Evolutionary conservation across 2,329 filamentous ascomycete genomes (phyloP).

Genomic region (Fusarium guadeloupense): DNA sequence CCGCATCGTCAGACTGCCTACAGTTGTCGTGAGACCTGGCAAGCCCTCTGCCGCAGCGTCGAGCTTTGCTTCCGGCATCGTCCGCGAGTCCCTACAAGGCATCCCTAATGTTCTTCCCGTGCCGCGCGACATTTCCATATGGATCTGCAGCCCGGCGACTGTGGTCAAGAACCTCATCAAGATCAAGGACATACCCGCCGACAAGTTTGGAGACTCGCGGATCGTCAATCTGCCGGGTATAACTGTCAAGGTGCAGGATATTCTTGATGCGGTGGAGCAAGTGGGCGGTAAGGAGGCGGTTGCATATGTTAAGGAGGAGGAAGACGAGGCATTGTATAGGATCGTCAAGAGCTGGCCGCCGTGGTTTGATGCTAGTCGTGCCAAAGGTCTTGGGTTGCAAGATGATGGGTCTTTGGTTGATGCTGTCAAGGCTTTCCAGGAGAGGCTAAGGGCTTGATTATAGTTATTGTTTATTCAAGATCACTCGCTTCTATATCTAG

Average conservation of each 20-base stretch:
- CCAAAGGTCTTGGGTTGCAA: conserved; percentile 61
- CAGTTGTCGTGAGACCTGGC: conserved; percentile 68
- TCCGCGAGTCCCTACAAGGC: conserved; percentile 63
- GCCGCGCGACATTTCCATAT: conserved; percentile 56
- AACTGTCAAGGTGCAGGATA: conserved; percentile 62
- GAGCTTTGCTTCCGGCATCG: conserved; percentile 69
- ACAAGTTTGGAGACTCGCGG: conserved; percentile 51
- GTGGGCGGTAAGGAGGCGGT: conserved; percentile 58
- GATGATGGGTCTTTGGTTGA: conserved; percentile 54
- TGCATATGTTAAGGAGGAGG: conserved; percentile 56
- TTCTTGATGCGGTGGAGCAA: conserved; percentile 59
- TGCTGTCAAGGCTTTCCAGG: conserved; percentile 44
- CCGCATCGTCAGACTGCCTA: conserved; percentile 66
- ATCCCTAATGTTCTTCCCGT: conserved; percentile 58
- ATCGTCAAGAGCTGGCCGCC: conserved; percentile 66
- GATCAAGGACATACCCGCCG: conserved; percentile 52
- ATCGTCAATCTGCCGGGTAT: conserved; percentile 63
- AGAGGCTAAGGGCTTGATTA: conserved; percentile 19
- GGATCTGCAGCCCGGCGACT: conserved; percentile 62
- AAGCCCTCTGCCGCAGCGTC: conserved; percentile 68
- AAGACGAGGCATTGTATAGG: conserved; percentile 56
- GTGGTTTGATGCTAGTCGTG: conserved; percentile 60
- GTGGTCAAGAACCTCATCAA: conserved; percentile 60
- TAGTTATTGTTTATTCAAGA: neutral
- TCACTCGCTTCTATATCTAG: neutral